phyloP scores from a whole-genome alignment of 164 flowering plant species.

The Platanus orientalis region DNA sequence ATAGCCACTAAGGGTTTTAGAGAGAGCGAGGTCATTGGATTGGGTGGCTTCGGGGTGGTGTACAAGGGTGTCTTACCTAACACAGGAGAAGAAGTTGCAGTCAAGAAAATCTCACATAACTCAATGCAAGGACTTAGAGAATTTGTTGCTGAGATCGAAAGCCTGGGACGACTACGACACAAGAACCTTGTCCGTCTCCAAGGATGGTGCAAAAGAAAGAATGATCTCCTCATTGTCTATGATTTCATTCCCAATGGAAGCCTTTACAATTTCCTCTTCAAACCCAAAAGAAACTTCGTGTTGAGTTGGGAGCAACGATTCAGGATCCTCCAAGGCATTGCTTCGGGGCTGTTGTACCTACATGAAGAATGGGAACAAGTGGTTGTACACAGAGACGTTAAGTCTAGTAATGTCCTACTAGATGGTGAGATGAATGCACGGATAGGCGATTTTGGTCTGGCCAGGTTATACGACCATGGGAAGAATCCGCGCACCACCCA shows the following conservation, averaged over 20 bases:
- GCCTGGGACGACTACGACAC: slow-evolving; percentile 48
- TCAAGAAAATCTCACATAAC: too few relatives aligned
- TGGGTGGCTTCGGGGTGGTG: too few relatives aligned
- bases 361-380: slow-evolving; percentile 60
- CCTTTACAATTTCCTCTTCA: slow-evolving; percentile 35
- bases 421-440: slow-evolving; percentile 46
- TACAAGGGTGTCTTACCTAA: too few relatives aligned
- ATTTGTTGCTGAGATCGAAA: not conserved
- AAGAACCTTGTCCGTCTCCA: slow-evolving; percentile 48
- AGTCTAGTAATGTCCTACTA: slow-evolving; percentile 52
- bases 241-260: slow-evolving; percentile 53
- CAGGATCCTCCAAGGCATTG: slow-evolving; percentile 41
- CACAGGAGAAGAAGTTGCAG: too few relatives aligned
- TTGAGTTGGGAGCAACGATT: slow-evolving; percentile 44
- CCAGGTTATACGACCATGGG: slow-evolving; percentile 48
- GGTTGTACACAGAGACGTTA: slow-evolving; percentile 55
- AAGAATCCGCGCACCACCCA: slow-evolving; percentile 37
- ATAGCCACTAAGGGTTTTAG: slow-evolving; percentile 12
- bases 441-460: slow-evolving; percentile 60
- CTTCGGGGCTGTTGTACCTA: slow-evolving; percentile 42
- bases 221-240: slow-evolving; percentile 46
- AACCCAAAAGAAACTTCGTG: slow-evolving; percentile 8
- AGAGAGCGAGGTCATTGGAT: too few relatives aligned
- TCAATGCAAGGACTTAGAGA: too few relatives aligned
- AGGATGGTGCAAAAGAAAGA: slow-evolving; percentile 53